These are phyloP conservation scores for Coniosporium tulheliwenetii DNA, from an alignment of 2,329 filamentous ascomycete species.

Conservation along the genomic window DNA sequence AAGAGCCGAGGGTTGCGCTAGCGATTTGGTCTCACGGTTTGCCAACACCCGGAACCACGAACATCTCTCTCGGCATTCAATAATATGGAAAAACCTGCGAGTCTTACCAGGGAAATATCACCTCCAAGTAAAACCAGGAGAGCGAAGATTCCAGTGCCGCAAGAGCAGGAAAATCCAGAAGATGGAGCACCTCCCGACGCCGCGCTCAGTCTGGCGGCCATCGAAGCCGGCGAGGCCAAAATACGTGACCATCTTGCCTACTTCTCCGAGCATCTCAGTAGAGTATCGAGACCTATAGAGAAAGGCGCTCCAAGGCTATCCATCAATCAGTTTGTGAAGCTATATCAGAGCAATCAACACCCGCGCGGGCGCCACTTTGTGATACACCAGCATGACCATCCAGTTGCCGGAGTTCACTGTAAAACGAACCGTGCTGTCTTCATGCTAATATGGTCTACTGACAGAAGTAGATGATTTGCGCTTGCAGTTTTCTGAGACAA, in stretches of 20 bases:
- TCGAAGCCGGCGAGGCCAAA: conserved; percentile 34
- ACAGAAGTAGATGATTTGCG: conserved; percentile 40
- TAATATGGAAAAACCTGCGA: conserved; percentile 7
- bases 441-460: not conserved
- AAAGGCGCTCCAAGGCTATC: conserved; percentile 17
- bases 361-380: conserved; percentile 39
- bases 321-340: conserved; percentile 24
- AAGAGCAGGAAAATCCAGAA: not conserved
- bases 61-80: too few species aligned
- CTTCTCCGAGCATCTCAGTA: conserved; percentile 26
- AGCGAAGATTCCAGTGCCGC: conserved; percentile 4
- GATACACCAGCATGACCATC: conserved; percentile 60
- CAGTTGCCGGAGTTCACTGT: conserved; percentile 48
- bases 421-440: not conserved
- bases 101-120: conserved; percentile 11
- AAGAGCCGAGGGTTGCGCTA: too few species aligned
- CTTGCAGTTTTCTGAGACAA: conserved; percentile 52
- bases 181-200: conserved; percentile 1
- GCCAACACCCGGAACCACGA: too few species aligned
- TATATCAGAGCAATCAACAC: conserved; percentile 33
- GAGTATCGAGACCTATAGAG: conserved; percentile 10
- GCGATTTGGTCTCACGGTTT: too few species aligned
- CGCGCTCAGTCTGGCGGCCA: conserved; percentile 20
- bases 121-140: conserved; percentile 9
- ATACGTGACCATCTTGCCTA: conserved; percentile 33